phyloP scores from a whole-genome alignment of 1,139 yeast species.

The Scheffersomyces stambukii region DNA sequence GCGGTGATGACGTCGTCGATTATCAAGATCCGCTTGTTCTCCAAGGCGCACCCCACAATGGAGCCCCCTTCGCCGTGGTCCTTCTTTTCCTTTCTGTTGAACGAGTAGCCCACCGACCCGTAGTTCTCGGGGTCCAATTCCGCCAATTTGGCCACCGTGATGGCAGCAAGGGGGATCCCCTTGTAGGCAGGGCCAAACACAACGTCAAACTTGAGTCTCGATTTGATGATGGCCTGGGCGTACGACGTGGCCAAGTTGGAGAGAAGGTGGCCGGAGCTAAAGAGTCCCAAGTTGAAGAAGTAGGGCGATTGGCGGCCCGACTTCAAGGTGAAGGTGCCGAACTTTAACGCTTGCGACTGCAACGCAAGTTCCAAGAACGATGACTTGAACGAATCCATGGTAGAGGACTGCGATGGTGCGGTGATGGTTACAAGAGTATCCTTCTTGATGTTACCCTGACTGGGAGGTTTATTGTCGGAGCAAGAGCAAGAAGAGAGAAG shows the following conservation, averaged over 20 bases:
- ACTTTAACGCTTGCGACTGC: conserved; percentile 74
- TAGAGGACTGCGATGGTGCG: too few relatives aligned
- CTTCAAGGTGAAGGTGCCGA: conserved; percentile 85
- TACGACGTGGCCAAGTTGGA: conserved; percentile 81
- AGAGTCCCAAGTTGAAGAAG: conserved; percentile 89
- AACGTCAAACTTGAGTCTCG: conserved; percentile 82
- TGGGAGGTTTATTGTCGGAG: conserved; percentile 2
- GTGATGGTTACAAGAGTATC: conserved; percentile 1
- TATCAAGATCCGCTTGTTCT: conserved; percentile 69
- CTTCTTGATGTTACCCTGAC: conserved; percentile 3
- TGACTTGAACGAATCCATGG: conserved; percentile 49
- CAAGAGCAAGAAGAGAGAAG: conserved; percentile 8
- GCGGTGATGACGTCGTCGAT: conserved; percentile 98
- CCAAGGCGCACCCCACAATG: conserved; percentile 79
- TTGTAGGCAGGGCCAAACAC: conserved; percentile 97
- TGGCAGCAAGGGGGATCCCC: conserved; percentile 93
- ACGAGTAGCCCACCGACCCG: conserved; percentile 61
- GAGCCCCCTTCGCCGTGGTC: conserved; percentile 98
- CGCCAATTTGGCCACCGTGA: conserved; percentile 86
- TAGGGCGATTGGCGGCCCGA: conserved; percentile 95
- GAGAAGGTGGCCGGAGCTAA: conserved; percentile 75
- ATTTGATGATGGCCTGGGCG: conserved; percentile 79
- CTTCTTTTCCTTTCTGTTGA: conserved; percentile 88
- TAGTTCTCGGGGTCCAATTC: conserved; percentile 82
- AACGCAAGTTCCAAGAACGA: conserved; percentile 77